Conservation (phyloP, 2,329 filamentous ascomycete genomes). For the Aspergillus tanneri region DNA sequence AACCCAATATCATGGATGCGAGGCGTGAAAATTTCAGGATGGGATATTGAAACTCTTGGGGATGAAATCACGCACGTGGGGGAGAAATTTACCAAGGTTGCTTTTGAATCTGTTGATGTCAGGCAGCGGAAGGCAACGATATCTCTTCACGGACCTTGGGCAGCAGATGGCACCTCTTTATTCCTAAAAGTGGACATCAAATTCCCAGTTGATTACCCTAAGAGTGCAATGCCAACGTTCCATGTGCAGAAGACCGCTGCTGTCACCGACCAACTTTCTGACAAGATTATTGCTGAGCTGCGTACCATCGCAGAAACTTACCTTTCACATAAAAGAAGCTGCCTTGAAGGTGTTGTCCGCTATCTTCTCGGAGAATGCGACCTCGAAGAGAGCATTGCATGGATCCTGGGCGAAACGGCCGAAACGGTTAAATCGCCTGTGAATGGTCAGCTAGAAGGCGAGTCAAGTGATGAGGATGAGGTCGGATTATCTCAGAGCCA, state of each 20-base stretch:
- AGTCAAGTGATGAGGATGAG: conserved; percentile 81
- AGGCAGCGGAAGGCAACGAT: conserved; percentile 55
- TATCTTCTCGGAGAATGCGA: conserved; percentile 60
- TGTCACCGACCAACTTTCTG: conserved; percentile 53
- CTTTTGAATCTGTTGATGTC: conserved; percentile 60
- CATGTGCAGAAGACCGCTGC: conserved; percentile 58
- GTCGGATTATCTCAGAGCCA: conserved; percentile 44
- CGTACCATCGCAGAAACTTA: conserved; percentile 57
- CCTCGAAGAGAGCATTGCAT: conserved; percentile 57
- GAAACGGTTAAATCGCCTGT: conserved; percentile 45
- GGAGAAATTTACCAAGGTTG: conserved; percentile 60
- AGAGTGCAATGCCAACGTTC: conserved; percentile 50
- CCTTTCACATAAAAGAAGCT: conserved; percentile 53
- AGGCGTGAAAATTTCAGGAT: conserved; percentile 59
- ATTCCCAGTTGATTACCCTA: conserved; percentile 59
- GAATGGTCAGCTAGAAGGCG: conserved; percentile 54
- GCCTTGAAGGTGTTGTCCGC: conserved; percentile 61
- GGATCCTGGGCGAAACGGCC: conserved; percentile 58
- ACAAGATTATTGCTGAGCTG: conserved; percentile 52
- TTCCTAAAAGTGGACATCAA: conserved; percentile 59
- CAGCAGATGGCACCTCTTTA: conserved; percentile 49
- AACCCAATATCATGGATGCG: conserved; percentile 66
- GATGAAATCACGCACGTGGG: conserved; percentile 63
- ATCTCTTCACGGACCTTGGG: conserved; percentile 62
- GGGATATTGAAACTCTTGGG: conserved; percentile 56